A percentile compares a stretch with the other conserved stretches of the same genome.
Conservation (phyloP, 192 early-diverging fungal genomes). For the Phlyctochytrium bullatum region DNA sequence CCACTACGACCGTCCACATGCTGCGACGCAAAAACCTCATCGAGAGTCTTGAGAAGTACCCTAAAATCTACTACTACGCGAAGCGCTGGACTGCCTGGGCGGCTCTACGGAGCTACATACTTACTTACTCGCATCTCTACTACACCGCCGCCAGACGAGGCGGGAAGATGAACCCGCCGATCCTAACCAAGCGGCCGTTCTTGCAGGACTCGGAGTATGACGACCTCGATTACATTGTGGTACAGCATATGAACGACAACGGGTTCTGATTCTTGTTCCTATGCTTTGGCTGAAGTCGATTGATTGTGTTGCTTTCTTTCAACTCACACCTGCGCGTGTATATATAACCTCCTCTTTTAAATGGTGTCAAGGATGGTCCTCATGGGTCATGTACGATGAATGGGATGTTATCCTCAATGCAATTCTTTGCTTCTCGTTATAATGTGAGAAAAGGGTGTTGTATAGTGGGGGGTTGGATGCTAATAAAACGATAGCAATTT, state of each 20-base stretch:
- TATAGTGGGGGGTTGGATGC: too few relatives aligned
- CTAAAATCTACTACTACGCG: constrained; percentile 51
- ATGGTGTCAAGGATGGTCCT: too few relatives aligned
- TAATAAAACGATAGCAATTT: too few relatives aligned
- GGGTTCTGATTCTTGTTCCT: constrained; percentile 37
- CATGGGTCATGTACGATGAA: too few relatives aligned
- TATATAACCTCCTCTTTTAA: too few relatives aligned
- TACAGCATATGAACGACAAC: constrained; percentile 49
- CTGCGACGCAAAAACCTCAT: constrained; percentile 28
- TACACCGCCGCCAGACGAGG: constrained; percentile 47
- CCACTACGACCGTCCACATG: constrained; percentile 36
- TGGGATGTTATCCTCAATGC: too few relatives aligned
- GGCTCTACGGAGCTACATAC: constrained; percentile 41
- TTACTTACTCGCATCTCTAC: constrained; percentile 45
- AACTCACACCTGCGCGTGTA: too few relatives aligned
- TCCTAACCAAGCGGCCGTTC: constrained; percentile 37
- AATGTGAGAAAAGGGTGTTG: too few relatives aligned
- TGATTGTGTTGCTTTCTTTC: too few relatives aligned
- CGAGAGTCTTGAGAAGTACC: constrained; percentile 32
- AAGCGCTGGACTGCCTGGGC: constrained; percentile 55
- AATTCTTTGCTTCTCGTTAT: too few relatives aligned
- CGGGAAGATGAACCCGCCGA: constrained; percentile 38
- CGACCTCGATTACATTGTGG: constrained; percentile 47
- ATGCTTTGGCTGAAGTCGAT: too few relatives aligned
- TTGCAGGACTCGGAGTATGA: constrained; percentile 45